A percentile compares a stretch with the other conserved stretches of the same genome.
phyloP scores from a whole-genome alignment of 2,329 filamentous ascomycete species.

The Penicillium sp. region DNA sequence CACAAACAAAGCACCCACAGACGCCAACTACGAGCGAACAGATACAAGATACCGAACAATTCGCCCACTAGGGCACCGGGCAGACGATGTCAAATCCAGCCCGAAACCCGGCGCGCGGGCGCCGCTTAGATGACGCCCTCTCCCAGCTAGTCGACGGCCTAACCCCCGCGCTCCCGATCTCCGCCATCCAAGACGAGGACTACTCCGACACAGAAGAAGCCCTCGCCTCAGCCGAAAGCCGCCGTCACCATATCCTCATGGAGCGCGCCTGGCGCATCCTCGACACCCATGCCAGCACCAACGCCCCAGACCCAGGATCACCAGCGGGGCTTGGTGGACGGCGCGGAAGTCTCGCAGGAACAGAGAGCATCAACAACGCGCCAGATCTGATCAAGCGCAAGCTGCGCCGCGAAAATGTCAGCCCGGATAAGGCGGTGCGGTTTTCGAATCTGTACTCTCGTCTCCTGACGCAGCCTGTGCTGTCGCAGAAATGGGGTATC shows the following conservation, averaged over 20 bases:
- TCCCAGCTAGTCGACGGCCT: slow-evolving; percentile 46
- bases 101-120: slow-evolving; percentile 37
- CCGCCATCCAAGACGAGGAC: slow-evolving; percentile 31
- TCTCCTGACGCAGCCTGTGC: slow-evolving; percentile 83
- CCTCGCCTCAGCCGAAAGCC: slow-evolving; percentile 39
- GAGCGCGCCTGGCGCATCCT: slow-evolving; percentile 42
- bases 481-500: slow-evolving; percentile 96
- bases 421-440: slow-evolving; percentile 70
- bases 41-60: slow-evolving; percentile 1
- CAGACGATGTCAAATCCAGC: slow-evolving; percentile 31
- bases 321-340: slow-evolving; percentile 26
- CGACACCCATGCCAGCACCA: slow-evolving; percentile 30
- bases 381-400: slow-evolving; percentile 89
- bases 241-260: slow-evolving; percentile 35
- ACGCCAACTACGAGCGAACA: not conserved
- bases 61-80: slow-evolving; percentile 12
- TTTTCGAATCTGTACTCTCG: slow-evolving; percentile 91
- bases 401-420: slow-evolving; percentile 74
- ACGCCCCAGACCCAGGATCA: slow-evolving; percentile 27
- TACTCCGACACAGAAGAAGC: slow-evolving; percentile 37
- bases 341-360: slow-evolving; percentile 33
- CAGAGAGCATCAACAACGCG: slow-evolving; percentile 74
- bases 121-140: slow-evolving; percentile 46
- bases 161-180: slow-evolving; percentile 37
- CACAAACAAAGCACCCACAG: not conserved